Evolutionary conservation across 202 grass and related monocot species (phyloP).

Genomic region (Hordeum pubiflorum): DNA sequence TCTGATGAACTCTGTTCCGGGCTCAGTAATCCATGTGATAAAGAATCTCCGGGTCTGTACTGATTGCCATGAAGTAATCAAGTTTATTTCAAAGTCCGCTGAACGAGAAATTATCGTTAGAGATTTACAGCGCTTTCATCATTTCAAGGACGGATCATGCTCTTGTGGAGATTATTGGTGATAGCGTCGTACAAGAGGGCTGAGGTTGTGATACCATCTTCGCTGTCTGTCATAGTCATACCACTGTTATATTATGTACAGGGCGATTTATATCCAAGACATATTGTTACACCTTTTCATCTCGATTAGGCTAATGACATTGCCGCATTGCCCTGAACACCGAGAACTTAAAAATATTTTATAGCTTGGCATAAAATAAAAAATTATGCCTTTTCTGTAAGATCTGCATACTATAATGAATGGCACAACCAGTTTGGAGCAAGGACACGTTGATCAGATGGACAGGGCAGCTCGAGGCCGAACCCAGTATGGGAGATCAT

Average conservation of each 20-base stretch:
- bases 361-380: not conserved
- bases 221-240: not conserved
- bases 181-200: not conserved
- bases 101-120: slow-evolving; percentile 63
- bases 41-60: slow-evolving; percentile 82
- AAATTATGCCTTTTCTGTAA: not conserved
- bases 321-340: not conserved
- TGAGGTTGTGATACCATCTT: slow-evolving; percentile 16
- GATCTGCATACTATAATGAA: not conserved
- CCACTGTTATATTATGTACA: not conserved
- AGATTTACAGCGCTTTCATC: slow-evolving; percentile 78
- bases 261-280: not conserved
- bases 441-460: not conserved
- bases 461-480: not conserved
- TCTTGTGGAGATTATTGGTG: slow-evolving; percentile 84
- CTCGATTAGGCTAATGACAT: not conserved
- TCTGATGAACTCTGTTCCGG: slow-evolving; percentile 52
- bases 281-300: not conserved
- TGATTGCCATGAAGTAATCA: slow-evolving; percentile 75
- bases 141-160: slow-evolving; percentile 76
- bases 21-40: slow-evolving; percentile 66
- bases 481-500: not conserved
- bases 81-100: slow-evolving; percentile 63
- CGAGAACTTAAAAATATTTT: not conserved
- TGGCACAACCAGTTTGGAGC: not conserved